These are phyloP conservation scores for Liriodendron chinense DNA, from an alignment of 164 flowering plant species.

Conservation along the genomic window DNA sequence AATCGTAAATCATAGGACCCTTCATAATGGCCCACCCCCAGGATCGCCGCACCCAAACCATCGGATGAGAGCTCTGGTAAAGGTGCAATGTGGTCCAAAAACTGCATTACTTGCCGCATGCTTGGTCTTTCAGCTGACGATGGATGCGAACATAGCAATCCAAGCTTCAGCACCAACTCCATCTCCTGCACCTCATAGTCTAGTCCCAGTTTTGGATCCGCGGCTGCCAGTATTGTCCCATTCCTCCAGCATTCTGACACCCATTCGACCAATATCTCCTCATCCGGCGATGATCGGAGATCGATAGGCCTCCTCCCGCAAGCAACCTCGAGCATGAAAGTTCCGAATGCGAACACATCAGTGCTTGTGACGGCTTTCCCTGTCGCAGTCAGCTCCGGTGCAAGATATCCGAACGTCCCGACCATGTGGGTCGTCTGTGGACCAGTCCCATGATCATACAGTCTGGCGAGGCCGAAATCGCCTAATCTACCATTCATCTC, in stretches of 20 bases:
- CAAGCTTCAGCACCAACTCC: conserved; percentile 24
- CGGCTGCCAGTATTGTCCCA: conserved; percentile 12
- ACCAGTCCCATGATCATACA: conserved; percentile 15
- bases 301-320: conserved; percentile 5
- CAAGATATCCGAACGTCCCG: no score
- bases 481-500: conserved; percentile 18
- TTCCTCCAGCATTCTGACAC: conserved; percentile 1
- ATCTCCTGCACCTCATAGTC: conserved; percentile 18
- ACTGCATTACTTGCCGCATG: conserved; percentile 19
- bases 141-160: conserved; percentile 16
- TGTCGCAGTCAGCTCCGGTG: no score
- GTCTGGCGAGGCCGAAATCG: conserved; percentile 13
- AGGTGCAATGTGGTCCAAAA: conserved; percentile 2
- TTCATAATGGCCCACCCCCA: not conserved
- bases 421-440: not conserved
- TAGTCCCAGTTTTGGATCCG: conserved; percentile 14
- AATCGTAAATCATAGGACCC: not conserved
- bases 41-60: not conserved
- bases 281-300: conserved; percentile 20
- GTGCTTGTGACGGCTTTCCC: not conserved
- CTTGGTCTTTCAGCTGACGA: conserved; percentile 11
- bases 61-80: not conserved
- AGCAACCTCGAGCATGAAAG: not conserved
- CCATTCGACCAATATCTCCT: conserved; percentile 28
- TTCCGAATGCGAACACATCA: not conserved